phyloP scores from a whole-genome alignment of 2,329 filamentous ascomycete species.

The Clathrospora elynae region DNA sequence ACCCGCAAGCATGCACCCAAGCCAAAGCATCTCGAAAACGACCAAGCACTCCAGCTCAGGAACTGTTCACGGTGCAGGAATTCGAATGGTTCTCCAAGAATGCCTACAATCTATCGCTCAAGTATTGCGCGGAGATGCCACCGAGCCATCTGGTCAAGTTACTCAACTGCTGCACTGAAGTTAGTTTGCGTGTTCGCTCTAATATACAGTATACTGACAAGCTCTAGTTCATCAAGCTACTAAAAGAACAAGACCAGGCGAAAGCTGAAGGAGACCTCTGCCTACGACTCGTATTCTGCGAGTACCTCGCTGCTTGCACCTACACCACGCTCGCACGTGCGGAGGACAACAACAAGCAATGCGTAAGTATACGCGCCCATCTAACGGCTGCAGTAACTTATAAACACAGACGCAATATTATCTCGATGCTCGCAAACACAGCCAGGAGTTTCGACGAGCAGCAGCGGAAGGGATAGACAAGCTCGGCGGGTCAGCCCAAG shows the following conservation, averaged over 20 bases:
- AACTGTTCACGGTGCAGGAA: slow-evolving; percentile 65
- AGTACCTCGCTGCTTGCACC: slow-evolving; percentile 65
- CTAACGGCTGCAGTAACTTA: slow-evolving; percentile 1
- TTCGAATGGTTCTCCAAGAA: slow-evolving; percentile 85
- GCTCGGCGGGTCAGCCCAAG: slow-evolving; percentile 52
- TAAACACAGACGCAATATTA: slow-evolving; percentile 66
- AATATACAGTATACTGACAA: slow-evolving; percentile 4
- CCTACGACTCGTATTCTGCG: slow-evolving; percentile 69
- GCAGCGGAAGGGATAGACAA: slow-evolving; percentile 48
- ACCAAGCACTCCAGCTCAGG: slow-evolving; percentile 50
- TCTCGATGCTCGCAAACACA: slow-evolving; percentile 63
- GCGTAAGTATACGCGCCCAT: slow-evolving; percentile 43
- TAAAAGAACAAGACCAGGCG: slow-evolving; percentile 33
- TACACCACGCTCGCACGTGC: slow-evolving; percentile 56
- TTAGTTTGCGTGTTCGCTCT: slow-evolving; percentile 18
- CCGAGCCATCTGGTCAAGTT: slow-evolving; percentile 62
- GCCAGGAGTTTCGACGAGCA: slow-evolving; percentile 61
- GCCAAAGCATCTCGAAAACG: slow-evolving; percentile 52
- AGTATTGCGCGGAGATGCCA: slow-evolving; percentile 63
- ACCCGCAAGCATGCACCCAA: slow-evolving; percentile 50
- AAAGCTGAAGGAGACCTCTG: slow-evolving; percentile 54
- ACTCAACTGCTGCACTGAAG: slow-evolving; percentile 52
- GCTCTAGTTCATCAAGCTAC: slow-evolving; percentile 50
- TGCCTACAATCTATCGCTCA: slow-evolving; percentile 76
- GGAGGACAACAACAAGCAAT: slow-evolving; percentile 47